phyloP scores from a whole-genome alignment of 306 rosid genomes.

The Boehmeria nivea region DNA sequence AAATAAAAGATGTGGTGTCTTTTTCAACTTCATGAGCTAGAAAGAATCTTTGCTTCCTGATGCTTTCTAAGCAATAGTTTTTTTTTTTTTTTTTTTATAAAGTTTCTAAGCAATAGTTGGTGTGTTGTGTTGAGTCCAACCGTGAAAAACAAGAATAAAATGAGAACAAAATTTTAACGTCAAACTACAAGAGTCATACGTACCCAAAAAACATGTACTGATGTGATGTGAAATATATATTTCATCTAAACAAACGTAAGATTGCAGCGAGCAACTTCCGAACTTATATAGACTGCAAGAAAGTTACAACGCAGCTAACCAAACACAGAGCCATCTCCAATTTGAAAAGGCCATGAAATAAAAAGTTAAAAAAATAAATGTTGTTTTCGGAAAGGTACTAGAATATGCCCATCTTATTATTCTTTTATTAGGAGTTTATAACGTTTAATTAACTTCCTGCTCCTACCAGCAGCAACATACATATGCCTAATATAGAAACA shows the following conservation, averaged over 20 bases:
- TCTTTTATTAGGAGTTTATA: too few species aligned
- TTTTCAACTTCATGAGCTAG: background rate
- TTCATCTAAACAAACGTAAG: constrained; percentile 13
- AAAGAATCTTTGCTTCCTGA: too few species aligned
- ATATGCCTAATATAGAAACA: too few species aligned
- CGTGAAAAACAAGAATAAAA: background rate
- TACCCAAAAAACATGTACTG: background rate
- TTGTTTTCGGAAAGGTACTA: too few species aligned
- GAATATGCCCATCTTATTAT: too few species aligned
- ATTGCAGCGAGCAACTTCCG: constrained; percentile 12
- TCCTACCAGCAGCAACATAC: too few species aligned
- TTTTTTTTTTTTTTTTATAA: background rate
- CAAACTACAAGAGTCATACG: background rate
- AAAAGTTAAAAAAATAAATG: too few species aligned
- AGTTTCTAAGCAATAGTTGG: background rate
- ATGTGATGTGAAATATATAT: constrained; percentile 3
- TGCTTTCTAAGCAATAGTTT: too few species aligned
- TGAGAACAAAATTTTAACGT: background rate
- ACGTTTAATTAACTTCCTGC: too few species aligned
- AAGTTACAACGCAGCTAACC: constrained; percentile 6
- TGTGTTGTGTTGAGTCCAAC: too few species aligned
- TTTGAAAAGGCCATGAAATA: too few species aligned
- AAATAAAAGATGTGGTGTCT: constrained; percentile 3
- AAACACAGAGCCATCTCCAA: too few species aligned
- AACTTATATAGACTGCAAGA: constrained; percentile 6